Evolutionary conservation across 2,329 filamentous ascomycete species (phyloP), one percentile per base, ranked within the genome.

Genomic region (Grosmannia serpens): DNA sequence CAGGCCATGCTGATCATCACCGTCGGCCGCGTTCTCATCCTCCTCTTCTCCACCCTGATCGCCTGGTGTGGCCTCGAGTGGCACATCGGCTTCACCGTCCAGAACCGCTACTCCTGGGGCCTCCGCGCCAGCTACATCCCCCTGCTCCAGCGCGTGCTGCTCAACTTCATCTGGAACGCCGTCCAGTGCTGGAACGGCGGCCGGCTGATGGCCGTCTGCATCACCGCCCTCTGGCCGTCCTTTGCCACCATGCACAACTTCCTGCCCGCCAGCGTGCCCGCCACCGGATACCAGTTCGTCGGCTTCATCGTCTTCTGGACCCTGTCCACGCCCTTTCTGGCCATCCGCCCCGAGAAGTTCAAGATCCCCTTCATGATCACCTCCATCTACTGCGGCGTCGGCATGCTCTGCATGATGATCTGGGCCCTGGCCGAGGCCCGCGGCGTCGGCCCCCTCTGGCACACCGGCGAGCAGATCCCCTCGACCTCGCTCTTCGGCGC

Each of bases 91-190:
- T 75, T 77, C 63, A 78, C 75, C 0, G 68, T 78, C 17, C 75
- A 78, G 63, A 78, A 76, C 61, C 70, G 77, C 7, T 77, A 71
- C 61, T 74, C 73, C 9, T 79, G 77, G 76, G 77, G 77, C 4
- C 64, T 78, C 66, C 69, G 73, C 33, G 76, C 71, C 1, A 75
- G 73, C 52, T 79, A 77, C 56, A 75, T 79, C 35, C 75, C 76
- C 0, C 66, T 78, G 20, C 60, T 74, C 8, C 75, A 78, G 63
- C 71, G 77, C 2, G 71, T 76, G 22, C 54, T 79, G 54, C 68
- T 79, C 10, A 78, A 77, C 62, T 77, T 79, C 58, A 76, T 79
- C 51, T 79, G 76, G 76, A 75, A 71, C 44, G 73, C 75, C 5
- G 67, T 77, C 0, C 75, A 78, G 61, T 76, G 72, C 62, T 72